Evolutionary conservation across 331 rosid species (phyloP).

Genomic region (Saraca asoca): DNA sequence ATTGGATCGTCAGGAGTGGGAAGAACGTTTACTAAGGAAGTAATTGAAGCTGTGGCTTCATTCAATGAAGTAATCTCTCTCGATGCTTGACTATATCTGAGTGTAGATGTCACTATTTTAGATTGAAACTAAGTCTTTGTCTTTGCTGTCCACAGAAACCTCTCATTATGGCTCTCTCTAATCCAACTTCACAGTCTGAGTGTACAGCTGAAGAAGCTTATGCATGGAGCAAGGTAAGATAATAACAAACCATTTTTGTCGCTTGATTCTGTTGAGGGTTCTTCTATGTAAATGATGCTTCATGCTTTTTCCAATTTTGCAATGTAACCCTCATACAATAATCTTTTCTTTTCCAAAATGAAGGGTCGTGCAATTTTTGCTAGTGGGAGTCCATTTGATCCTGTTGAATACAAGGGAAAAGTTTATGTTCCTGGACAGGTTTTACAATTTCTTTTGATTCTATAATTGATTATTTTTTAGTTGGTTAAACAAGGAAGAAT

Average conservation of each 20-base stretch:
- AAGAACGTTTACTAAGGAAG: constrained; percentile 87
- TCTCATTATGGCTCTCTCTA: constrained; percentile 87
- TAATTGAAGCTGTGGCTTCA: constrained; percentile 73
- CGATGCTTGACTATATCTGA: neutral
- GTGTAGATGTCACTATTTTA: neutral
- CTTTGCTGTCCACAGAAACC: constrained; percentile 68
- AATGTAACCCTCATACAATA: neutral
- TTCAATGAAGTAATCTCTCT: constrained; percentile 58
- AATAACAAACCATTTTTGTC: constrained; percentile 6
- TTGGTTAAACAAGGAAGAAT: constrained; percentile 1
- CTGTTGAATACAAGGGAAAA: constrained; percentile 65
- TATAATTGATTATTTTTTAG: constrained; percentile 4
- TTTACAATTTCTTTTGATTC: constrained; percentile 19
- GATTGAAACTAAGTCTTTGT: constrained; percentile 30
- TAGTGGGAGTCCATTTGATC: constrained; percentile 95
- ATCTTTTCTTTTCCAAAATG: constrained; percentile 16
- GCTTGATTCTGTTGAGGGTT: neutral
- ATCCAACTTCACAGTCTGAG: constrained; percentile 95
- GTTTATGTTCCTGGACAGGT: constrained; percentile 85
- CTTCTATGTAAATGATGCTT: constrained; percentile 21
- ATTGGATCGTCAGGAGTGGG: constrained; percentile 97
- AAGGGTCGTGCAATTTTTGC: constrained; percentile 90
- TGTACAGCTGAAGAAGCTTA: constrained; percentile 98
- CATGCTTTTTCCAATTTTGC: neutral
- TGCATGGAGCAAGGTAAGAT: constrained; percentile 77